phyloP scores from a whole-genome alignment of 148 eudicot genomes.

The Amaranthus hypochondriacus region DNA sequence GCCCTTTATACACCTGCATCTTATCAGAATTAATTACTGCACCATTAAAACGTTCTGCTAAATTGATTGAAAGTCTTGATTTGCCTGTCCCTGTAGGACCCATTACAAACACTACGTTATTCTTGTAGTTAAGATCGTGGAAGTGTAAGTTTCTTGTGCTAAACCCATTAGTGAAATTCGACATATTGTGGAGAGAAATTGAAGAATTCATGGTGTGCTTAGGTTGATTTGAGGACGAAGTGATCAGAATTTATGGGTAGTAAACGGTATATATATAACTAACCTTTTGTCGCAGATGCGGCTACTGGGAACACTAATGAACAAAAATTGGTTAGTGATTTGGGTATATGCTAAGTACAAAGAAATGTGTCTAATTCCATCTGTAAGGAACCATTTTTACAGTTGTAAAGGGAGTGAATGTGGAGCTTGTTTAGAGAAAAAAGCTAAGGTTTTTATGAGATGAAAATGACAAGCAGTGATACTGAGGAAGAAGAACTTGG shows the following conservation, averaged over 20 bases:
- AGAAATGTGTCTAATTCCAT: slow-evolving; percentile 4
- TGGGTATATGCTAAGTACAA: slow-evolving; percentile 15
- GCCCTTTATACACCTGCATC: slow-evolving; percentile 77
- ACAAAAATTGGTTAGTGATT: slow-evolving; percentile 11
- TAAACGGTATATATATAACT: neutral
- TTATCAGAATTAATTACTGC: slow-evolving; percentile 80
- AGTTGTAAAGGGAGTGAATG: neutral
- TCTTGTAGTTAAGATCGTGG: slow-evolving; percentile 34
- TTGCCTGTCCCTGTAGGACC: slow-evolving; percentile 93
- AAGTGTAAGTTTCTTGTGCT: slow-evolving; percentile 42
- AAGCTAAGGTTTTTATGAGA: slow-evolving; percentile 3
- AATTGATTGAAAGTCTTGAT: slow-evolving; percentile 71
- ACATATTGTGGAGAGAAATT: slow-evolving; percentile 46
- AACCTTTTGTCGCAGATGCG: slow-evolving; percentile 17
- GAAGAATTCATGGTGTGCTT: slow-evolving; percentile 46
- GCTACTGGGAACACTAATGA: slow-evolving; percentile 24
- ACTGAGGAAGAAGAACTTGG: slow-evolving; percentile 1
- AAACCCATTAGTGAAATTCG: slow-evolving; percentile 41
- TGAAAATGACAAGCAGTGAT: slow-evolving; percentile 19
- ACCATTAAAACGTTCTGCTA: slow-evolving; percentile 55
- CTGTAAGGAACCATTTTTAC: slow-evolving; percentile 2
- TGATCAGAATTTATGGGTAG: no score
- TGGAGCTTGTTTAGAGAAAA: slow-evolving; percentile 13
- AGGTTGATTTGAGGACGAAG: no score
- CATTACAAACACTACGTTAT: slow-evolving; percentile 76